Evolutionary conservation across 345 rosid genomes (phyloP).

Genomic region (Pistacia atlantica): DNA sequence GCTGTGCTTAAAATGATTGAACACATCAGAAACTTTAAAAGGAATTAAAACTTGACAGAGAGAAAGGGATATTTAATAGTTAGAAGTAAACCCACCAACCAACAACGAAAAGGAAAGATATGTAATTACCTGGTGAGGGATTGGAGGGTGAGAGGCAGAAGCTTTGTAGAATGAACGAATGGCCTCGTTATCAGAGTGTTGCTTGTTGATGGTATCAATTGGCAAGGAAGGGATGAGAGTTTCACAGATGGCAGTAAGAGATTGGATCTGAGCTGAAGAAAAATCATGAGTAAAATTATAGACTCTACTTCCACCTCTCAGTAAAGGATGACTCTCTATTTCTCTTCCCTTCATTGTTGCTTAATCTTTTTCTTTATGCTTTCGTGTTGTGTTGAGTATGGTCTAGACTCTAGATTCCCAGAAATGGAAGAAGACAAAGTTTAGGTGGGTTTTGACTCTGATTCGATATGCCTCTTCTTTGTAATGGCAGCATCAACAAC

Average conservation of each 20-base stretch:
- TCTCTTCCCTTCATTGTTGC: conserved; percentile 14
- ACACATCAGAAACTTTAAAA: background rate
- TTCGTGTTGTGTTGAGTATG: too few relatives aligned
- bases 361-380: too few relatives aligned
- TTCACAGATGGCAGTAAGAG: conserved; percentile 61
- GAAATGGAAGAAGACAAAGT: too few relatives aligned
- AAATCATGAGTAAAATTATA: conserved; percentile 59
- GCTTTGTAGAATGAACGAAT: conserved; percentile 39
- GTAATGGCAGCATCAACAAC: too few relatives aligned
- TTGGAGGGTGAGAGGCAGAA: conserved; percentile 60
- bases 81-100: background rate
- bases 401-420: too few relatives aligned
- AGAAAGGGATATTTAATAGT: too few relatives aligned
- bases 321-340: conserved; percentile 49
- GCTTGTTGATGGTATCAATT: conserved; percentile 13
- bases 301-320: conserved; percentile 45
- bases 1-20: background rate
- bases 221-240: conserved; percentile 65
- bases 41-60: background rate
- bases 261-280: conserved; percentile 59
- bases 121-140: conserved; percentile 62
- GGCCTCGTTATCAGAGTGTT: conserved; percentile 35
- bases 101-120: background rate
- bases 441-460: too few relatives aligned
- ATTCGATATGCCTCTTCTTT: too few relatives aligned